A percentile compares a stretch with the other conserved stretches of the same genome.
phyloP scores from a whole-genome alignment of 805 yeast species.

The Ogataea ganodermae region DNA sequence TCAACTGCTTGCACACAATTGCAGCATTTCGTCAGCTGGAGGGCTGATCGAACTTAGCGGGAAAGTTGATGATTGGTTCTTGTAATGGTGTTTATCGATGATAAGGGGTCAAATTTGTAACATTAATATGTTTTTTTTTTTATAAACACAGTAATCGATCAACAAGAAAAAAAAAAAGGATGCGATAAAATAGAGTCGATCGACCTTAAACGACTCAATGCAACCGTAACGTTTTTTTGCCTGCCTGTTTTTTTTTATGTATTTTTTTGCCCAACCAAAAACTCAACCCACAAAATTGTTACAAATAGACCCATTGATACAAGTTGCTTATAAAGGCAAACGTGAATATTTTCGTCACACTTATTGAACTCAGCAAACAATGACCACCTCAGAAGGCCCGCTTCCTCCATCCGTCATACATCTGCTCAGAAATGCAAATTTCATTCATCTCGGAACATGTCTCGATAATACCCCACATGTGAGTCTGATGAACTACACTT shows the following conservation, averaged over 20 bases:
- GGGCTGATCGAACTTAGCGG: neutral
- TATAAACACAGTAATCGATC: too few relatives aligned
- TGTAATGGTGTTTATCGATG: too few relatives aligned
- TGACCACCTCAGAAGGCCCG: slow-evolving; percentile 23
- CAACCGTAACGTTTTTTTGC: neutral
- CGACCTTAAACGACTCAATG: neutral
- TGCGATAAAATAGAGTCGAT: too few relatives aligned
- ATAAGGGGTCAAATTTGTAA: too few relatives aligned
- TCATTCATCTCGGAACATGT: slow-evolving; percentile 84
- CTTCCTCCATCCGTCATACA: slow-evolving; percentile 39
- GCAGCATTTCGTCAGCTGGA: neutral
- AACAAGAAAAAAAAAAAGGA: too few relatives aligned
- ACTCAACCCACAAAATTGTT: neutral
- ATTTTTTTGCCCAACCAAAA: neutral
- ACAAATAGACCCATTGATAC: neutral
- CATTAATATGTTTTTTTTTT: too few relatives aligned
- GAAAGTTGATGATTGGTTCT: neutral
- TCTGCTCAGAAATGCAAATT: slow-evolving; percentile 61
- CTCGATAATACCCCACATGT: slow-evolving; percentile 73
- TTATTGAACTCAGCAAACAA: neutral
- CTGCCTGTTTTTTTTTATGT: neutral
- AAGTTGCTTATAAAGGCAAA: neutral
- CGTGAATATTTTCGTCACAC: neutral
- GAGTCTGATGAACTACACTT: slow-evolving; percentile 87
- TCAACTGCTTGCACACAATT: neutral